phyloP scores from a whole-genome alignment of 2,329 filamentous ascomycete genomes.

The Graphilbum fragrans region DNA sequence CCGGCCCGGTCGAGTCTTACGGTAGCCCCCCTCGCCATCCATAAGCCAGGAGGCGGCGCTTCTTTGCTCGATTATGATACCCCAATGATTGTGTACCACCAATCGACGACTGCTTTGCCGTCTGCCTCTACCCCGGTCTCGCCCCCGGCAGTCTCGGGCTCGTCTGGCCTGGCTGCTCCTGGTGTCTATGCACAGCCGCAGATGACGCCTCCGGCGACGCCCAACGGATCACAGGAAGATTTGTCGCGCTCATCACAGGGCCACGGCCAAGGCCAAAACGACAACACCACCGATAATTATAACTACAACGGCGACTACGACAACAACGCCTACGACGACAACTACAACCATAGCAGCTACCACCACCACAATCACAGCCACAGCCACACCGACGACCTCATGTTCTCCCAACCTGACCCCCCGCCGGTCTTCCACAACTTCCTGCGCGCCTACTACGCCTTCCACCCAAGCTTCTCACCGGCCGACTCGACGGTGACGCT shows the following conservation, averaged over 20 bases:
- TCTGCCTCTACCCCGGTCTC: constrained; percentile 56
- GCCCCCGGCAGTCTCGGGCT: constrained; percentile 22
- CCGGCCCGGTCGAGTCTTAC: constrained; percentile 44
- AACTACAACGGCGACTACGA: neutral
- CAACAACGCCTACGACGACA: neutral
- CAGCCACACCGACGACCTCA: constrained; percentile 1
- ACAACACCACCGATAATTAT: neutral
- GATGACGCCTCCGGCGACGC: constrained; percentile 68
- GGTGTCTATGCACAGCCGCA: constrained; percentile 38
- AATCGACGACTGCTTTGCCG: constrained; percentile 66
- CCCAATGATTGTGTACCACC: constrained; percentile 31
- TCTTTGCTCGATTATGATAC: constrained; percentile 15
- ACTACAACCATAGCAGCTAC: neutral
- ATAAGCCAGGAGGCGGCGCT: constrained; percentile 25
- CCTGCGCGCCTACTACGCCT: constrained; percentile 85
- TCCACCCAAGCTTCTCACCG: constrained; percentile 65
- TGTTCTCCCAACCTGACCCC: constrained; percentile 19
- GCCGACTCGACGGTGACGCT: constrained; percentile 81
- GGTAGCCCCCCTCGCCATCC: constrained; percentile 46
- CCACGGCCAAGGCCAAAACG: constrained; percentile 5
- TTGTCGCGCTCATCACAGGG: constrained; percentile 27
- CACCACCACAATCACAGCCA: constrained; percentile 3
- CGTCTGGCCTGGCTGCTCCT: constrained; percentile 17
- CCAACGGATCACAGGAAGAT: constrained; percentile 54
- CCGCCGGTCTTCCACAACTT: constrained; percentile 83